Base-by-base conservation (phyloP, 306 rosid genomes). In the Malus fusca region DNA sequence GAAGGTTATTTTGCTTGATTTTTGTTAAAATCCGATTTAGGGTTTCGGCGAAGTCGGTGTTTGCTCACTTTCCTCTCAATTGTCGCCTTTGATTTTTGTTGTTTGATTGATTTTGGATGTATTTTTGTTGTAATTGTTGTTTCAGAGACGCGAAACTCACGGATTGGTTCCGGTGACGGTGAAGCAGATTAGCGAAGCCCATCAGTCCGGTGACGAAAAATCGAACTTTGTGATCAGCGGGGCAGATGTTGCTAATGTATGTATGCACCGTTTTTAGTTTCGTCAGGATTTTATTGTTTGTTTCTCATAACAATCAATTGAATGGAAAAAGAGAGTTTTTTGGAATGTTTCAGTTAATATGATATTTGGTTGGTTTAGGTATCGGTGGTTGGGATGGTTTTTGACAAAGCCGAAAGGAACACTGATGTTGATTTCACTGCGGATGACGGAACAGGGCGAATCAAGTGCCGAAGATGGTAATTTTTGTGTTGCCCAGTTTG, bases 401-500 rank as follows among this genome's bases (percentile, higher is more conserved):
- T 76, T 42, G 96, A 92, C 78, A 95, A 88, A 87, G 73, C 68
- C 53, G 99, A 85, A 82, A 83, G 97, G 81, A 85, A 82, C 61
- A 95, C 96, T 11, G 97, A 89, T 75, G 87, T 95, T 64, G 79
- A 76, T 75, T 85, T 95, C 73, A 56, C 46, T 22, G 68, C 92
- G 6, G 97, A 95, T 51, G 99, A 95, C 73, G 99, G 99, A 79
- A 95, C 97, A 2, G 99, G 99, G 37, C 83, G 88, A 44, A 88
- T 95, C 55, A 85, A 77, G 59, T 90, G 97, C 61, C 85, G 87
- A 83, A 95, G 99, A 95, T 95, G 99, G 97, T 95, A 90, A 11
- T 56, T 2, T 9, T n/a, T 69, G 37, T 56, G 44, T 70, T 25
- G 25, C 56, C 7, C 1, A 23, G 35, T 8, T 56, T 6, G 19